Conservation (phyloP, 148 eudicot species). For the Amaranthus cruentus region DNA sequence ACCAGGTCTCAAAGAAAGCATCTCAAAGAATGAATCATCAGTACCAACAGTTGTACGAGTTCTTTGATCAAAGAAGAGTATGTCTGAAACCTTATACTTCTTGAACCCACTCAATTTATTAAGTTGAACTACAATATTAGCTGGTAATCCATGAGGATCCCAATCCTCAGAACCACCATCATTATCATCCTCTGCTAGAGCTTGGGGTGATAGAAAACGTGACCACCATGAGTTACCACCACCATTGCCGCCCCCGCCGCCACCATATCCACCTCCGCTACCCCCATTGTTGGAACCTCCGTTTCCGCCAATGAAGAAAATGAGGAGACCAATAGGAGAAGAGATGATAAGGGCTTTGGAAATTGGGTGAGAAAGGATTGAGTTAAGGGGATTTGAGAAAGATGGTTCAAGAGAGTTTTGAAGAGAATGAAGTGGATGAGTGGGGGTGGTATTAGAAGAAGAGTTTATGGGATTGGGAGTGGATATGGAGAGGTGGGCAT, state of each 20-base stretch:
- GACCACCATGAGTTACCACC: constrained; percentile 53
- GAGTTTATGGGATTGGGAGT: constrained; percentile 7
- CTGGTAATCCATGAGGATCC: constrained; percentile 82
- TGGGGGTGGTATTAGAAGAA: constrained; percentile 3
- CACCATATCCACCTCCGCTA: constrained; percentile 34
- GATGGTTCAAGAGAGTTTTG: constrained; percentile 29
- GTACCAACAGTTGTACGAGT: constrained; percentile 42
- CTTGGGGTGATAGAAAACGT: constrained; percentile 34
- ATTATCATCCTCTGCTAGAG: constrained; percentile 54
- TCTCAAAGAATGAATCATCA: constrained; percentile 82
- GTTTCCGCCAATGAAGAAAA: constrained; percentile 24
- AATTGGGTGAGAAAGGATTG: constrained; percentile 13
- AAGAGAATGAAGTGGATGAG: constrained; percentile 2
- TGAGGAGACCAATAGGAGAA: constrained; percentile 30
- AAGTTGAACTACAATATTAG: constrained; percentile 59
- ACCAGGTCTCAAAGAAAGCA: constrained; percentile 66
- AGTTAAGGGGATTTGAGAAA: not conserved
- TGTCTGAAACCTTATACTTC: constrained; percentile 67
- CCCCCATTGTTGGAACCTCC: constrained; percentile 28
- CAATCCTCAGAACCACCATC: constrained; percentile 38
- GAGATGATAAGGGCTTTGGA: constrained; percentile 37
- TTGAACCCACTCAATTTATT: constrained; percentile 73
- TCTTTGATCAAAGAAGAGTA: constrained; percentile 49
- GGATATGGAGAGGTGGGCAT: constrained; percentile 26
- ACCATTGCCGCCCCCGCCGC: constrained; percentile 38